Evolutionary conservation across 805 yeast genomes (phyloP).

Genomic region (Candida khao-thaluensis): DNA sequence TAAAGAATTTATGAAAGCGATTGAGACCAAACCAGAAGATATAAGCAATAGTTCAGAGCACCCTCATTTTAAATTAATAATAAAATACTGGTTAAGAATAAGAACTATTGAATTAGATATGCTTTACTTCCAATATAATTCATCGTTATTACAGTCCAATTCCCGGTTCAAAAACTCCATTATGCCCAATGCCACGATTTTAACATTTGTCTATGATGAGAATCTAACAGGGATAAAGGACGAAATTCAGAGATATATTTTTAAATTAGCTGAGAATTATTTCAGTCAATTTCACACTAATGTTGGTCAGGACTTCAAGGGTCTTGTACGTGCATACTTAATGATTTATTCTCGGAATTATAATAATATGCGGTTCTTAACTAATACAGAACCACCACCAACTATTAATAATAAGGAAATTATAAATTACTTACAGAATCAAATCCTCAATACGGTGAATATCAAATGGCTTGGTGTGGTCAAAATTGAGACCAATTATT

Average conservation of each 20-base stretch:
- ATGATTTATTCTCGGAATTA: conserved; percentile 8
- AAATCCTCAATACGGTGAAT: conserved; percentile 8
- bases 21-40: not conserved
- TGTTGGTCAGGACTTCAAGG: conserved; percentile 1
- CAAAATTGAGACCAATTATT: conserved; percentile 26
- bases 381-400: no score
- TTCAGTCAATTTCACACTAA: conserved; percentile 17
- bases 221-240: conserved; percentile 9
- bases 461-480: conserved; percentile 28
- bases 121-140: conserved; percentile 28
- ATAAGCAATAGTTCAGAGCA: not conserved
- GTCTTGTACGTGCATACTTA: conserved; percentile 10
- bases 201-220: conserved; percentile 20
- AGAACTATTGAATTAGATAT: conserved; percentile 26
- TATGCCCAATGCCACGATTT: conserved; percentile 22
- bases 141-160: conserved; percentile 24
- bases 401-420: not conserved
- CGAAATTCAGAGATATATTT: conserved; percentile 5
- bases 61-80: conserved; percentile 13
- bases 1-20: conserved; percentile 13
- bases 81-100: conserved; percentile 28
- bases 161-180: conserved; percentile 23
- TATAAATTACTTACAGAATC: conserved; percentile 5
- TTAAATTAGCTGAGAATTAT: conserved; percentile 14
- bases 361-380: not conserved